Base-by-base conservation (phyloP, 2,329 filamentous ascomycete species). In the Diaporthe vexans region DNA sequence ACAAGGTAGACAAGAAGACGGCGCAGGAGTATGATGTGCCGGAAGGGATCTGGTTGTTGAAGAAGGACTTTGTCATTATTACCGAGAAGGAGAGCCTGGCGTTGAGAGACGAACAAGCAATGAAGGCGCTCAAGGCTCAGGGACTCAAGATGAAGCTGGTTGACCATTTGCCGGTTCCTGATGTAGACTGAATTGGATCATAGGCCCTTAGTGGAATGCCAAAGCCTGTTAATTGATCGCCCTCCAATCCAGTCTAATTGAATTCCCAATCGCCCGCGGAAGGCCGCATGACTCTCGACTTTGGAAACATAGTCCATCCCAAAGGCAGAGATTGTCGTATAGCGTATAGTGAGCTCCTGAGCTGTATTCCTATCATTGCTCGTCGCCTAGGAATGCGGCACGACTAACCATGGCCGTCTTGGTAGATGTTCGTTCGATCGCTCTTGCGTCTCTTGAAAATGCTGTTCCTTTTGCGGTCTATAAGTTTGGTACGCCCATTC, bases 61-160 rank as follows among this genome's bases (percentile, higher is more conserved):
- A 85, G 70, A 93, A 95, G 78, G 92, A 96, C 78, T 97, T 97
- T 81, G 92, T 97, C 48, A 86, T 97, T 11, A 92, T 94, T 1
- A 91, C 91, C 0, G 88, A 94, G 75, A 85, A 91, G 75, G 93
- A 97, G 82, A 92, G 93, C 40, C 87, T 86, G 76, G 84, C 88
- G 75, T 81, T 97, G 81, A 88, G 93, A 71, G 91, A 94, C 79
- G 84, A 90, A 80, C 85, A 87, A 43, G 93, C 94, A 1, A 85
- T 88, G 77, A 88, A 92, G 77, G 94, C 93, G 0, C 85, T 96
- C 83, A 85, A 89, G 80, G 88, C 89, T 77, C 81, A 94, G 75
- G 94, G 94, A 0, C 84, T 89, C 77, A 91, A 88, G 78, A 90
- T 95, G 83, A 94, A 92, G 86, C 86, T 97, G 74, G 89, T 94